These are phyloP conservation scores for Leccinum fallax DNA, from an alignment of 1,284 basidiomycete species.

Conservation along the genomic window DNA sequence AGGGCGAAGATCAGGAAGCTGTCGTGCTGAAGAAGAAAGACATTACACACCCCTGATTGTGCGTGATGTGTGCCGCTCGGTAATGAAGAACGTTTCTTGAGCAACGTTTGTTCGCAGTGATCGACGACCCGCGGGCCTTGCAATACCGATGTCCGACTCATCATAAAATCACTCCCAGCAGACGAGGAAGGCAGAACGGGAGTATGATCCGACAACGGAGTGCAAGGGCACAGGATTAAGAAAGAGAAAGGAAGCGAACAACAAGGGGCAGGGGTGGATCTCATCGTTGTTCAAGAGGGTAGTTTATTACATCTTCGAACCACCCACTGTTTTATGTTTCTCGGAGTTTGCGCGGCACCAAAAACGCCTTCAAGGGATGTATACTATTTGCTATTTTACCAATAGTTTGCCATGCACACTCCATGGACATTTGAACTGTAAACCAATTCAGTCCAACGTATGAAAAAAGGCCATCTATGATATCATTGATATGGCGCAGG, in stretches of 20 bases:
- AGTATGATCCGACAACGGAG: constrained; percentile 82
- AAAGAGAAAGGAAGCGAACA: constrained; percentile 60
- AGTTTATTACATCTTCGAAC: constrained; percentile 2
- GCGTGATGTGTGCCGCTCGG: constrained; percentile 36
- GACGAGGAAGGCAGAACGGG: constrained; percentile 78
- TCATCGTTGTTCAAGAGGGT: constrained; percentile 26
- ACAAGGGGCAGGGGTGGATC: constrained; percentile 29
- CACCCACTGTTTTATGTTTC: too few species aligned
- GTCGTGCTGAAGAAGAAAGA: constrained; percentile 72
- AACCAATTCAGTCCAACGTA: too few species aligned
- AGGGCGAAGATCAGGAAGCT: constrained; percentile 42
- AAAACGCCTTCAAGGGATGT: too few species aligned
- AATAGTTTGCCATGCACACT: too few species aligned
- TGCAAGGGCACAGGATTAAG: constrained; percentile 73
- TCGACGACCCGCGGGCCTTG: constrained; percentile 44
- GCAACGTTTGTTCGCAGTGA: constrained; percentile 44
- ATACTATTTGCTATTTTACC: too few species aligned
- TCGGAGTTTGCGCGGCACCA: too few species aligned
- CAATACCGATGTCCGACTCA: constrained; percentile 16
- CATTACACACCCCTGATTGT: constrained; percentile 69
- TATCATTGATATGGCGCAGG: too few species aligned
- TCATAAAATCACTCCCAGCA: constrained; percentile 34
- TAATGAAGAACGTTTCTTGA: not conserved
- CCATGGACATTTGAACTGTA: too few species aligned
- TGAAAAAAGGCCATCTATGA: too few species aligned